Evolutionary conservation across 345 rosid species (phyloP), one percentile per base, ranked within the genome.

Genomic region (Toxicodendron radicans): DNA sequence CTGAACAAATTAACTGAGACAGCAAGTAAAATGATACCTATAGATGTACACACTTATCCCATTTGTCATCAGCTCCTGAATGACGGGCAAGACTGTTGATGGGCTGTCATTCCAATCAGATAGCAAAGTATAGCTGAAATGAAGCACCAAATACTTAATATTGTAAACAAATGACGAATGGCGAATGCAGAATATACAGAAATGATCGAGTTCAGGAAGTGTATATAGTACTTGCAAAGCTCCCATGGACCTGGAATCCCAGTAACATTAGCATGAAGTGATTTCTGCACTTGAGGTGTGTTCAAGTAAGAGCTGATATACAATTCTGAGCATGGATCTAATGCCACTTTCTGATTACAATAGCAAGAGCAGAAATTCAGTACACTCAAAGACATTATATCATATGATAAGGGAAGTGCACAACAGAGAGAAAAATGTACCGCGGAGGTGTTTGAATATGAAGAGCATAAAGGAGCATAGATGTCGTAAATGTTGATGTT

Each of bases 161-260:
- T 1, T 53, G 58, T 53, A n/a, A 35, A 35, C 7, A 0, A 35
- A 35, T 2, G 38, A 35, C 3, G 7, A 35, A 35, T 35, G 38
- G 38, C 7, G 3, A 35, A 35, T 35, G 38, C 38, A 35, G 38
- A 35, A 35, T 35, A 35, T 35, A 4, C 38, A 35, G 11, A 2
- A 65, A 0, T 45, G 30, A 64, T 21, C 13, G n/a, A 27, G 68
- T 1, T n/a, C 30, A 10, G 32, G 68, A 64, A 64, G 8, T 38
- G 13, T 66, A 3, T 2, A 66, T 27, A 27, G 7, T 66, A 48
- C 59, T 60, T 76, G 60, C 60, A 70, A 52, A 53, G 16, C 66
- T 70, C 27, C 79, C 79, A 76, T 32, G 52, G 71, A 32, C 72
- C 72, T 23, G 38, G 75, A 76, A 76, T 56, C 41, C 38, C 60